These are phyloP conservation scores for Fusarium sp. DNA, from an alignment of 2,329 filamentous ascomycete species.

Conservation along the genomic window DNA sequence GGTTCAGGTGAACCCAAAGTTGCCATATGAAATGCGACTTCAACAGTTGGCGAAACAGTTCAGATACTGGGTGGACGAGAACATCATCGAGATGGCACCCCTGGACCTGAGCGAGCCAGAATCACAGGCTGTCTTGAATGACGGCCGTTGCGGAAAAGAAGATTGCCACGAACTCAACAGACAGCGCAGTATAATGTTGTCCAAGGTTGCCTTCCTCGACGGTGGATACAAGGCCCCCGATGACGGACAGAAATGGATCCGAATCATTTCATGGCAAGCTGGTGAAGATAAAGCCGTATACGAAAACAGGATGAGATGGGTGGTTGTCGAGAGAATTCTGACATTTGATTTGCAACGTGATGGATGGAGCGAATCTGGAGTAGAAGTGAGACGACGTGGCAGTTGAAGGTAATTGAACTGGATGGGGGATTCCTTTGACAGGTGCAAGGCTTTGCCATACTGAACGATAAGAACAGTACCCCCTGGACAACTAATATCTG, in stretches of 20 bases:
- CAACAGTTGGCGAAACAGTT: constrained; percentile 50
- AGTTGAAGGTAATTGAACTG: constrained; percentile 4
- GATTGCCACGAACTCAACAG: constrained; percentile 50
- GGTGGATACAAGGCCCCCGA: constrained; percentile 44
- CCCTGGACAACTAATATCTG: background rate
- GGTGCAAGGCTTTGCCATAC: background rate
- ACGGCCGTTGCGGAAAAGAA: constrained; percentile 49
- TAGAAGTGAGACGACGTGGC: constrained; percentile 33
- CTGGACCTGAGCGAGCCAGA: constrained; percentile 49
- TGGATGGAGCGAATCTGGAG: constrained; percentile 43
- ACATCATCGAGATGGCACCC: constrained; percentile 51
- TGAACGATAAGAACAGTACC: background rate
- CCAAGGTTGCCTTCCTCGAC: constrained; percentile 51
- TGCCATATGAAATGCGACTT: constrained; percentile 44
- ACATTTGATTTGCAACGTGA: constrained; percentile 52
- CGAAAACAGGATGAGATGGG: constrained; percentile 51
- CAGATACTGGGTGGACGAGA: constrained; percentile 51
- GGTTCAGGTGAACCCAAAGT: constrained; percentile 46
- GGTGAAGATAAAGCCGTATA: constrained; percentile 41
- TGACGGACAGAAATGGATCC: constrained; percentile 45
- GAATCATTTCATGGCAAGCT: constrained; percentile 47
- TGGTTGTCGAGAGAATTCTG: constrained; percentile 50
- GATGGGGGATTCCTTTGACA: background rate
- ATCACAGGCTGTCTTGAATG: constrained; percentile 46
- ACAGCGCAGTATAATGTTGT: constrained; percentile 50